Base-by-base conservation (phyloP, 805 yeast genomes). In the Kazachstania taianensis region DNA sequence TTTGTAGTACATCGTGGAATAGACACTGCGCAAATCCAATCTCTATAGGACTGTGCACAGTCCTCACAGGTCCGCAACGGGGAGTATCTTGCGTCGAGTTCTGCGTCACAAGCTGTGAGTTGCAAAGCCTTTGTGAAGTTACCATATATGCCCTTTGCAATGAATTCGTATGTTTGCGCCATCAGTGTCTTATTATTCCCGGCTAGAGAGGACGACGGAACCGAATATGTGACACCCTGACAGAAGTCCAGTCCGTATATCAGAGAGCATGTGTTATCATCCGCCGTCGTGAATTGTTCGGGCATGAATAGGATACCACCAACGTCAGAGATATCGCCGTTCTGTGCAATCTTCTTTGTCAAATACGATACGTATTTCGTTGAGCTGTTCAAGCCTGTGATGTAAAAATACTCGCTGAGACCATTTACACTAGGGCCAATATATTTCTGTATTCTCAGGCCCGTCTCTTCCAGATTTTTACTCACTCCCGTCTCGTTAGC, bases 21-120 rank as follows among this genome's bases (percentile, higher is more conserved):
- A 0, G 85, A 66, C 4, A 85, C 84, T 0, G 94, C 69, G 59
- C 98, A 89, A 14, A 92, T 67, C 98, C 98, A 89, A 48, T 78
- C 68, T 48, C 73, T 75, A 55, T 89, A 89, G 1, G 87, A 68
- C 2, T 54, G 44, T 1, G 69, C 67, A 54, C 98, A 89, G 49
- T 83, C 76, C 10, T 63, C 67, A 51, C 98, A 89, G 0, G 79
- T 66, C 26, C 74, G 56, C 17, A 89, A 50, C 7, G 94, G 84
- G 1, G 96, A 83, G 56, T 70, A 89, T 5, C 74, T 50, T 2
- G 84, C 69, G 41, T 75, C 86, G 12, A 63, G 57, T 22, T 72
- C 74, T 1, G 80, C 67, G 43, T 81, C 81, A 42, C 98, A 89
- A 2, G 86, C 66, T 3, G 81, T 64, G 41, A 81, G 81, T 41